A percentile compares a stretch with the other conserved stretches of the same genome.
These are phyloP conservation scores for Aspergillus sp. DNA, from an alignment of 2,329 filamentous ascomycete genomes.

Conservation along the genomic window DNA sequence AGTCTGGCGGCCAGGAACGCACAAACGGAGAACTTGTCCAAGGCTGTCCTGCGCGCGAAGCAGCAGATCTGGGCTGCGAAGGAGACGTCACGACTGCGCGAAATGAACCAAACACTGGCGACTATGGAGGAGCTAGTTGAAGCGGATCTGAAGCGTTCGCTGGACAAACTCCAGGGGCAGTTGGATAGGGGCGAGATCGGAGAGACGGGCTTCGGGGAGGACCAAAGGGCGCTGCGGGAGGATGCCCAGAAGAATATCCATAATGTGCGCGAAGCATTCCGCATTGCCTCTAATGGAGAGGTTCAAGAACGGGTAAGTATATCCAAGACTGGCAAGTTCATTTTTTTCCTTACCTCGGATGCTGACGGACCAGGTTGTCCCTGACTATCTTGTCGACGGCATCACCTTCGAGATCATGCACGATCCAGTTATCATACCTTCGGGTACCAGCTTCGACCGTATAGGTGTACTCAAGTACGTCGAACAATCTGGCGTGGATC, in stretches of 20 bases:
- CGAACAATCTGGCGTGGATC: conserved; percentile 72
- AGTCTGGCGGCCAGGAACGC: conserved; percentile 64
- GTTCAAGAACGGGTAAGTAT: conserved; percentile 43
- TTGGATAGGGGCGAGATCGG: conserved; percentile 46
- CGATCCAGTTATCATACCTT: conserved; percentile 59
- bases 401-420: conserved; percentile 54
- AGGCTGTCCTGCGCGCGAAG: conserved; percentile 75
- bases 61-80: conserved; percentile 79
- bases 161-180: conserved; percentile 35
- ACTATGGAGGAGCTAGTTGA: conserved; percentile 43
- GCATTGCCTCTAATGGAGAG: conserved; percentile 41
- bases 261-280: conserved; percentile 46
- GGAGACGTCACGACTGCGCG: conserved; percentile 55
- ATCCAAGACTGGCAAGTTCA: background rate
- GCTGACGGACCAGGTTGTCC: conserved; percentile 40
- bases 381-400: conserved; percentile 49
- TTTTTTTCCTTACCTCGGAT: background rate
- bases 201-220: conserved; percentile 68
- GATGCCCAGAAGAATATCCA: conserved; percentile 49
- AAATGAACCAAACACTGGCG: conserved; percentile 43
- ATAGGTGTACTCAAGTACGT: conserved; percentile 84
- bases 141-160: conserved; percentile 38
- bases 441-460: conserved; percentile 87
- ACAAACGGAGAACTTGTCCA: conserved; percentile 69
- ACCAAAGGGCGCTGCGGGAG: conserved; percentile 57